Evolutionary conservation across 768 basidiomycete genomes (phyloP).

Genomic region (Favolaschia claudopus): DNA sequence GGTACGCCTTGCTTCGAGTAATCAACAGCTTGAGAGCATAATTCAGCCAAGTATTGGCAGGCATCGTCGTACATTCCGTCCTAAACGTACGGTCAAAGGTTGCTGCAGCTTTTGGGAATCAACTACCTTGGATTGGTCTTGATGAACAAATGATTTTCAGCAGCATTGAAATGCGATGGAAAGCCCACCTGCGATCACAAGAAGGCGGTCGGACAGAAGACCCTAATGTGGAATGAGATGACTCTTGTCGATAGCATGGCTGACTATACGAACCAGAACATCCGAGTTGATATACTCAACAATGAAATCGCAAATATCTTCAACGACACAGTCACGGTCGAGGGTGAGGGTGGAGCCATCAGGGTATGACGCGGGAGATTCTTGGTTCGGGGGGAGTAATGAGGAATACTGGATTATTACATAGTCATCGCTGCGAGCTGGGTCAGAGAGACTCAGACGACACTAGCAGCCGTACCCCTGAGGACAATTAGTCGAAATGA

Average conservation of each 20-base stretch:
- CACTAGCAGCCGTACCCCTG: constrained; percentile 52
- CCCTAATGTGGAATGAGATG: constrained; percentile 52
- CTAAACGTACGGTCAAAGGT: constrained; percentile 40
- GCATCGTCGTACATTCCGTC: constrained; percentile 64
- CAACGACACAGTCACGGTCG: constrained; percentile 60
- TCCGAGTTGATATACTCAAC: constrained; percentile 88
- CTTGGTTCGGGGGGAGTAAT: constrained; percentile 60
- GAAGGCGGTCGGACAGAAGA: constrained; percentile 69
- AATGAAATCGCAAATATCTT: constrained; percentile 82
- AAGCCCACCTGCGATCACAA: constrained; percentile 72
- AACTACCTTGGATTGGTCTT: constrained; percentile 77
- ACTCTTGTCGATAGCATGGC: neutral
- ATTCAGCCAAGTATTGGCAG: constrained; percentile 65
- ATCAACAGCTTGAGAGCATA: constrained; percentile 77
- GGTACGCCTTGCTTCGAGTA: constrained; percentile 81
- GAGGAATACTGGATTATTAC: constrained; percentile 63
- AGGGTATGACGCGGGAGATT: constrained; percentile 61
- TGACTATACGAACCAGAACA: constrained; percentile 61
- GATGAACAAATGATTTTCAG: neutral
- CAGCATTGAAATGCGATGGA: neutral
- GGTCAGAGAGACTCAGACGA: neutral
- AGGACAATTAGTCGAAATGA: neutral
- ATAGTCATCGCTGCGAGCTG: constrained; percentile 62
- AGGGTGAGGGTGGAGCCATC: constrained; percentile 46
- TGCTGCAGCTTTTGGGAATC: neutral